Evolutionary conservation across 2,329 filamentous ascomycete genomes (phyloP).

Genomic region (Aspergillus ruber): DNA sequence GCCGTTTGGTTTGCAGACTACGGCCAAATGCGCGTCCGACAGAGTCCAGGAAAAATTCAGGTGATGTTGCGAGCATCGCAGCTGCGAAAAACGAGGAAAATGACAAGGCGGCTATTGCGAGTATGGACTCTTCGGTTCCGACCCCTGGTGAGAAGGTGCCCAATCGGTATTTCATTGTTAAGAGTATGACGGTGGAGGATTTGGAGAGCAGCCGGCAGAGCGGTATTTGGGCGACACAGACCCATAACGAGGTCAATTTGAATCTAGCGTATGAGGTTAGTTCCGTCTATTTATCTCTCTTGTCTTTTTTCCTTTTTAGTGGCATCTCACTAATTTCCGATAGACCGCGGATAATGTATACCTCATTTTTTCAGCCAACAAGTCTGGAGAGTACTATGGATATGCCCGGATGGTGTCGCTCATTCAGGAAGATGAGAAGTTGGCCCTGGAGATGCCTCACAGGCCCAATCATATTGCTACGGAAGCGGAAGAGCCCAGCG

Average conservation of each 20-base stretch:
- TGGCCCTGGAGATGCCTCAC: conserved; percentile 63
- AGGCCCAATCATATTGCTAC: conserved; percentile 52
- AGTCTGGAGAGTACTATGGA: conserved; percentile 94
- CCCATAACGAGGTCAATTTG: conserved; percentile 79
- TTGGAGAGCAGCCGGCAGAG: conserved; percentile 81
- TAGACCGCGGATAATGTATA: conserved; percentile 79
- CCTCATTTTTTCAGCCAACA: conserved; percentile 91
- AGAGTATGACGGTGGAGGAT: conserved; percentile 86
- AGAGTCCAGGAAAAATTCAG: conserved; percentile 14
- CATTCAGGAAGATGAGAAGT: conserved; percentile 69
- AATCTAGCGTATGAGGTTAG: conserved; percentile 76
- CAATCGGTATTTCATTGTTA: conserved; percentile 85
- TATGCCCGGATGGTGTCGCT: conserved; percentile 85
- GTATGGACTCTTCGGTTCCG: conserved; percentile 43
- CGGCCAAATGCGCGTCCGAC: conserved; percentile 50
- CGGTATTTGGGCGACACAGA: conserved; percentile 88
- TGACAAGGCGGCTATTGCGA: conserved; percentile 8
- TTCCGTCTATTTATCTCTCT: neutral
- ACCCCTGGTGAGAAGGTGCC: conserved; percentile 43
- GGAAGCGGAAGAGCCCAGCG: conserved; percentile 61
- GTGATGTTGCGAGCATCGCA: neutral
- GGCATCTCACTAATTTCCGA: neutral
- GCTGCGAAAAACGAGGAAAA: neutral
- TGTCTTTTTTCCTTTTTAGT: neutral
- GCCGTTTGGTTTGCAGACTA: conserved; percentile 77